Evolutionary conservation across 345 rosid genomes (phyloP).

Genomic region (Rhizophora mangle): DNA sequence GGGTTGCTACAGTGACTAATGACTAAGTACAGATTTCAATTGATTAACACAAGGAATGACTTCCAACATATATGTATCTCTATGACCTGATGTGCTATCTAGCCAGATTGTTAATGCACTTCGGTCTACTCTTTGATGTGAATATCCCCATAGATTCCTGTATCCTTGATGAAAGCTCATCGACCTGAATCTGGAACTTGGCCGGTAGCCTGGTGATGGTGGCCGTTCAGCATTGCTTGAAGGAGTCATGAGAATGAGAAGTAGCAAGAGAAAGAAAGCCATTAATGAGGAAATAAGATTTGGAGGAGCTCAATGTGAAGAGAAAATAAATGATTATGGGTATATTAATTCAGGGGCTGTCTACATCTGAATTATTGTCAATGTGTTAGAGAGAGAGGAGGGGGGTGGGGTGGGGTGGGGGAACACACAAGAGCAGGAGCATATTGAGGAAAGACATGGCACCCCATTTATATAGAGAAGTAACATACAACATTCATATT

Average conservation of each 20-base stretch:
- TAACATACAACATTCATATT: background rate
- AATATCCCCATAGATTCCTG: slow-evolving; percentile 84
- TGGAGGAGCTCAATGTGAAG: slow-evolving; percentile 1
- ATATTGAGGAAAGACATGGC: background rate
- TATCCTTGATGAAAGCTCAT: slow-evolving; percentile 64
- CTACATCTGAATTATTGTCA: no score
- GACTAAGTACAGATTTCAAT: background rate
- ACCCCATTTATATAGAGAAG: background rate
- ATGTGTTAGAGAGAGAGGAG: background rate
- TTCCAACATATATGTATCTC: background rate
- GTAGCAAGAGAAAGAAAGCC: slow-evolving; percentile 34
- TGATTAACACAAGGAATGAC: background rate
- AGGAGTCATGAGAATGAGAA: slow-evolving; percentile 34
- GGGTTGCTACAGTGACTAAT: background rate
- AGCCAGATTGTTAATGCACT: slow-evolving; percentile 81
- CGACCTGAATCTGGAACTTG: slow-evolving; percentile 68
- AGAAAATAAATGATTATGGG: slow-evolving; percentile 29
- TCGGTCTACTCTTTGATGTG: slow-evolving; percentile 66
- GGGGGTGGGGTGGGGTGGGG: slow-evolving; percentile 17
- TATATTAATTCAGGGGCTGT: slow-evolving; percentile 32
- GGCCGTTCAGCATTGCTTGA: slow-evolving; percentile 58
- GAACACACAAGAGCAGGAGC: background rate
- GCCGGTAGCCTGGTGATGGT: slow-evolving; percentile 92
- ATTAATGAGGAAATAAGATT: slow-evolving; percentile 9
- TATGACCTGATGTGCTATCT: slow-evolving; percentile 65